Evolutionary conservation across 768 basidiomycete genomes (phyloP), one percentile per base, ranked within the genome.

Genomic region (Mrakia hoshinonis): DNA sequence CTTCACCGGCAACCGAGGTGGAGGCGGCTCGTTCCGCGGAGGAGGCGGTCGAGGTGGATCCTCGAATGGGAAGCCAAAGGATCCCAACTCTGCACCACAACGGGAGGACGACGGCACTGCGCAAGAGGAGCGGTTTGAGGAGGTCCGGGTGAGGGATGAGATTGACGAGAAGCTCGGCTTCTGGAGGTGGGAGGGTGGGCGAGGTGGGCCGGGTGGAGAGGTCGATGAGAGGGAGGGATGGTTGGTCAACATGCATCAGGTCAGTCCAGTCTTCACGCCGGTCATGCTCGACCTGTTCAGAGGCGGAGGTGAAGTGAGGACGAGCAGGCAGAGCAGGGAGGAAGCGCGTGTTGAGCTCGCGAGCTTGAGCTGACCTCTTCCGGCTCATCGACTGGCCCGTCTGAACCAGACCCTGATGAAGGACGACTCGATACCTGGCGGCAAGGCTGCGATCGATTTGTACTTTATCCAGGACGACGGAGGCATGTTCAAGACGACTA

Each of bases 391-490:
- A 6, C 31, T 5, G 34, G 18, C 12, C 12, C 29, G 29, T 46
- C 26, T 2, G 20, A 18, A 47, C 3, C 75, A 96, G 89, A 96
- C 92, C 0, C 81, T 95, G 11, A 80, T 96, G 20, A 90, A 91
- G 79, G 92, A 94, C 76, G 81, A 92, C 7, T 88, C 90, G 52
- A 88, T 87, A 83, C 85, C 90, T 6, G 85, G 85, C 11, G 96
- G 94, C 24, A 87, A 86, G 75, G 88, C 92, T 2, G 96, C 89
- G 9, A 94, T 99, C 15, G 93, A 99, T 76, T 95, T 87, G 75
- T 98, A 95, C 79, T 98, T 99, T 77, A 92, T 99, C 74, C 88
- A 97, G 81, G 94, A 97, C 76, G 93, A 98, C 72, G 96, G 96
- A 6, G 86, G 86, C 31, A 90, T 90, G 87, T 98, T 99, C 84